Base-by-base conservation (phyloP, 768 basidiomycete genomes). In the Pilatotrama ljubarskyi region DNA sequence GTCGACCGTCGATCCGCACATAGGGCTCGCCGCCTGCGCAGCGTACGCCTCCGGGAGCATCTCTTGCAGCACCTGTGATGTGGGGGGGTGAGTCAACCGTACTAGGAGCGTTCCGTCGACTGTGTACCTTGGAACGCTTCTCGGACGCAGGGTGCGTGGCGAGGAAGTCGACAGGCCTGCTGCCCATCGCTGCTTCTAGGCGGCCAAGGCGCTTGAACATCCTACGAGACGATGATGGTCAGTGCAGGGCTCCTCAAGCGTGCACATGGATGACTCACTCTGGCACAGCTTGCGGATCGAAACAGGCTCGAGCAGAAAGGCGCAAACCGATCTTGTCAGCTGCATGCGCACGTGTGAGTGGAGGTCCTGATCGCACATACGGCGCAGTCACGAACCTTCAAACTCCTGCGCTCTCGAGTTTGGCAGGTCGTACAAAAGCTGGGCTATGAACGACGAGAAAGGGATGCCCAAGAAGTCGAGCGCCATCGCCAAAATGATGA, bases 261-360 rank as follows among this genome's bases (percentile, higher is more conserved):
- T 7, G 24, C 20, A 24, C 37, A 51, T 22, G 17, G n/a, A 26
- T 49, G 2, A 72, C 83, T 65, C 66, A 94, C 93, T 81, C 79
- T 13, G 90, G 84, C 3, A 91, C 83, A 20, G 87, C 90, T 17
- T 72, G 75, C 0, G 95, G 95, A 68, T 98, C 83, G 70, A 85
- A 98, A 74, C 95, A 98, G 0, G 94, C 95, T 64, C 80, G 82
- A 50, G 92, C 81, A 76, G 89, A 88, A 25, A 98, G 78, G 6
- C 81, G 80, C 46, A 98, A 72, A 8, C 96, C 95, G 51, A 98
- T 88, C 26, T 84, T 80, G 70, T 98, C 95, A 37, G 95, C 95
- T 93, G 63, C 18, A 42, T 15, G 35, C 47, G 15, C 32, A 5
- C 36, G n/a, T 14, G n/a, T 38, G 11, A 17, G 38, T 18, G n/a